Evolutionary conservation across 352 stramenopile species (phyloP).

Genomic region (Pythium dissimile): DNA sequence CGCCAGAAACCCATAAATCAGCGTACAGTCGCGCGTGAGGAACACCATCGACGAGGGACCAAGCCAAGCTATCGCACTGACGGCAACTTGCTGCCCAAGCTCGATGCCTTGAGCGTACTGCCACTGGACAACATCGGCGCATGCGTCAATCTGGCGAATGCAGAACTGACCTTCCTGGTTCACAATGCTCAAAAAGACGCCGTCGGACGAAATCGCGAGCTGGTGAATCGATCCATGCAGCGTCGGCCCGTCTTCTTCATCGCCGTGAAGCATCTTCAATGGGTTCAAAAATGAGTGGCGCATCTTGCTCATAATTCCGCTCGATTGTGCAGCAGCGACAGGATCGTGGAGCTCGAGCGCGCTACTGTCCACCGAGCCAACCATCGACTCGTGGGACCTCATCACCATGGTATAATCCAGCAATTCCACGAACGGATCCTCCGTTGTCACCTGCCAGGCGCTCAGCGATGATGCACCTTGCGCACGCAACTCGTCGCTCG

Average conservation of each 20-base stretch:
- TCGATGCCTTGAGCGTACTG: constrained; percentile 25
- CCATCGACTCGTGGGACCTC: neutral
- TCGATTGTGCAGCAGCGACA: neutral
- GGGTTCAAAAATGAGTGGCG: constrained; percentile 19
- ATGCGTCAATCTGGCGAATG: constrained; percentile 62
- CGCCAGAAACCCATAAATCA: constrained; percentile 2
- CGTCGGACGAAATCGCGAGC: constrained; percentile 42
- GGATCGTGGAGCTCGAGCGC: neutral
- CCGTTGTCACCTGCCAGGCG: constrained; percentile 48
- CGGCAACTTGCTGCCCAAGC: neutral
- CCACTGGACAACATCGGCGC: constrained; percentile 55
- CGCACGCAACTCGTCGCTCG: constrained; percentile 45
- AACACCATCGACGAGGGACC: constrained; percentile 6
- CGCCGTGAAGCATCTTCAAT: constrained; percentile 16
- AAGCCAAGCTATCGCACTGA: constrained; percentile 17
- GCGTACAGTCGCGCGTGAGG: neutral
- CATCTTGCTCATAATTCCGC: constrained; percentile 13
- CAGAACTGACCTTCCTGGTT: constrained; percentile 38
- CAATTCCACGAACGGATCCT: constrained; percentile 45
- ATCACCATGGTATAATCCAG: constrained; percentile 71
- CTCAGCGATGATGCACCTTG: constrained; percentile 56
- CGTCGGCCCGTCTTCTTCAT: constrained; percentile 5
- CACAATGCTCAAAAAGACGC: constrained; percentile 52
- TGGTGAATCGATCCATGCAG: constrained; percentile 10
- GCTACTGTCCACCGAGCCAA: neutral